These are phyloP conservation scores for Scleroderma bovista DNA, from an alignment of 768 basidiomycete genomes.

Conservation along the genomic window DNA sequence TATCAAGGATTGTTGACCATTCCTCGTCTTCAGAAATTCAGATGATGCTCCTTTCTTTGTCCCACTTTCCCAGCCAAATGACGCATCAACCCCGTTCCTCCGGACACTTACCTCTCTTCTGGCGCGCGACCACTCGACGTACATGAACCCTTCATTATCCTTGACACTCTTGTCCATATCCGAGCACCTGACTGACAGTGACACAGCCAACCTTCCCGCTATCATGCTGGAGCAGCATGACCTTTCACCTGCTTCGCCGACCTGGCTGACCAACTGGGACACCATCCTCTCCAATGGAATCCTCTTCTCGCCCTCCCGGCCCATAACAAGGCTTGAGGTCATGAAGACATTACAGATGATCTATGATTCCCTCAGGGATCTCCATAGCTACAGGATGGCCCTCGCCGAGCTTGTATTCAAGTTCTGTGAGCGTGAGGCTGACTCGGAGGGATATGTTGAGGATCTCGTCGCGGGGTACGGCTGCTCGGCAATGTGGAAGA, in stretches of 20 bases:
- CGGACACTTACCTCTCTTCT: slow-evolving; percentile 58
- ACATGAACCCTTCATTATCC: slow-evolving; percentile 57
- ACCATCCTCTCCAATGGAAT: slow-evolving; percentile 46
- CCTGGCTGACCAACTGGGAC: slow-evolving; percentile 69
- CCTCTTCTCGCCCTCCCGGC: slow-evolving; percentile 38
- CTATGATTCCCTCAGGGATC: slow-evolving; percentile 65
- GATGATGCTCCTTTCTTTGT: slow-evolving; percentile 44
- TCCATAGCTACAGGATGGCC: slow-evolving; percentile 54
- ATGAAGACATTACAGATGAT: slow-evolving; percentile 53
- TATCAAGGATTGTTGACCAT: slow-evolving; percentile 5
- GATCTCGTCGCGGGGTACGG: slow-evolving; percentile 11
- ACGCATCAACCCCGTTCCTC: slow-evolving; percentile 56
- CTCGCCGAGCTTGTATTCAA: slow-evolving; percentile 51
- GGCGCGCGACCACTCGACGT: slow-evolving; percentile 53
- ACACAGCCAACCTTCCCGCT: slow-evolving; percentile 56
- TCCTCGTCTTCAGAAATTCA: slow-evolving; percentile 28
- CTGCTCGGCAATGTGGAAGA: slow-evolving; percentile 42
- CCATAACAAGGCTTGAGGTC: slow-evolving; percentile 49
- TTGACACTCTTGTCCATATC: slow-evolving; percentile 59
- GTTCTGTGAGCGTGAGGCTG: slow-evolving; percentile 37
- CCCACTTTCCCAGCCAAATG: slow-evolving; percentile 48
- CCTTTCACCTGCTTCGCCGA: slow-evolving; percentile 63
- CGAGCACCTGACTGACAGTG: slow-evolving; percentile 62
- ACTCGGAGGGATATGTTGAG: slow-evolving; percentile 21
- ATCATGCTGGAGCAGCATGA: slow-evolving; percentile 65